Evolutionary conservation across 495 filamentous ascomycete genomes (phyloP).

Genomic region (Penicillium cinerascens): DNA sequence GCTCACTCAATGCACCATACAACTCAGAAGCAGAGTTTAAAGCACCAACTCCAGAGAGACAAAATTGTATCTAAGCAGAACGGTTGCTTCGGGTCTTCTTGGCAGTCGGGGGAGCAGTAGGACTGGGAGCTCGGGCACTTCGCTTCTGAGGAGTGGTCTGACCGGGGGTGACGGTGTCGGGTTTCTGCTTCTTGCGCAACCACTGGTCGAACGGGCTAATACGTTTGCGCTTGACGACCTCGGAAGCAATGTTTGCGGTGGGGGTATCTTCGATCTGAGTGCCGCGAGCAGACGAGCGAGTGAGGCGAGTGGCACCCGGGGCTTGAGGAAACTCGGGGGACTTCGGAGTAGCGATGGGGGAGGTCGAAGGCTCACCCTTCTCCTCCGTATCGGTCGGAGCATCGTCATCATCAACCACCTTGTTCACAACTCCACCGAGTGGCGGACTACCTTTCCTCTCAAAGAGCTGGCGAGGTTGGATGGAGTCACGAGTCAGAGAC

Average conservation of each 20-base stretch:
- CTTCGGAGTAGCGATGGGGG: slow-evolving; percentile 44
- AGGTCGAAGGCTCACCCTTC: slow-evolving; percentile 29
- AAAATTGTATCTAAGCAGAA: background rate
- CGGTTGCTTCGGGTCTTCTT: slow-evolving; percentile 27
- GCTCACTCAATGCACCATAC: slow-evolving; percentile 3
- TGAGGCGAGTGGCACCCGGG: slow-evolving; percentile 23
- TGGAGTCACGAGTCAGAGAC: slow-evolving; percentile 64
- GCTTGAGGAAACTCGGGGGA: slow-evolving; percentile 46
- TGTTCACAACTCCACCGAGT: background rate
- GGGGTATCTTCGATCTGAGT: slow-evolving; percentile 20
- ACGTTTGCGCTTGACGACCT: slow-evolving; percentile 37
- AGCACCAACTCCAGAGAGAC: background rate
- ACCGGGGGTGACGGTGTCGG: slow-evolving; percentile 16
- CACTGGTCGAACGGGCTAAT: slow-evolving; percentile 64
- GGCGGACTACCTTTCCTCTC: slow-evolving; percentile 29
- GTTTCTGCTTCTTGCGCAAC: slow-evolving; percentile 54
- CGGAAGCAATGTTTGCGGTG: slow-evolving; percentile 4
- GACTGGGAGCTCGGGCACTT: slow-evolving; percentile 22
- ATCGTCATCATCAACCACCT: slow-evolving; percentile 52
- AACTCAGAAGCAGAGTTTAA: background rate
- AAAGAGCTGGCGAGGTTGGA: slow-evolving; percentile 87
- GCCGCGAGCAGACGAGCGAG: slow-evolving; percentile 28
- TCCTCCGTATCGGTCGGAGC: slow-evolving; percentile 59
- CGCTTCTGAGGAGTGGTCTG: slow-evolving; percentile 28
- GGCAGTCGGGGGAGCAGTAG: slow-evolving; percentile 21